Base-by-base conservation (phyloP, 352 stramenopile genomes). In the Pythium dissotocum region DNA sequence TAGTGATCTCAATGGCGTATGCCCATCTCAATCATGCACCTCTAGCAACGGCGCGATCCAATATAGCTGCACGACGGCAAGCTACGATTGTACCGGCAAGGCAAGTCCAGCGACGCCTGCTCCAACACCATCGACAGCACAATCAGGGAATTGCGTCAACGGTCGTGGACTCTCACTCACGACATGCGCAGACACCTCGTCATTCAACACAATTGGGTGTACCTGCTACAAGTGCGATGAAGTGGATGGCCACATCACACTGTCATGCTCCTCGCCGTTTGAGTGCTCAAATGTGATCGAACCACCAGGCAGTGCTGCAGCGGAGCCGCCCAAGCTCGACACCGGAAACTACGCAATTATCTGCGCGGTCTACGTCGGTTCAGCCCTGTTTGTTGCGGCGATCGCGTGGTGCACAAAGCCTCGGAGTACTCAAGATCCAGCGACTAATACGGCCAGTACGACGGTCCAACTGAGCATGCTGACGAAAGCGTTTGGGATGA, bases 221-320 rank as follows among this genome's bases (percentile, higher is more conserved):
- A 33, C 46, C 9, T 53, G 46, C 46, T 53, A 53, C 46, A 53
- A 53, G 46, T 53, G 46, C 21, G 32, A 13, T 32, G 46, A 53
- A 24, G 46, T 16, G 46, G 14, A 53, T 53, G 46, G 46, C 6
- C 24, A 32, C 46, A 53, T 53, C 10, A 4, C 18, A 21, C 46
- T 53, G n/a, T 53, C 46, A 21, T 53, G 46, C n/a, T 53, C 46
- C 6, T 28, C n/a, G 18, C 46, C 46, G 21, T 53, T 53, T n/a
- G 46, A 16, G 18, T 53, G 46, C 9, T 53, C 46, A 9, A 53
- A 53, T 21, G 10, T 10, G 9, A 16, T 53, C 14, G 18, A 53
- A 2, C 6, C n/a, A 12, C n/a, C n/a, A 26, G 24, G 18, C 46
- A 32, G 21, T 21, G 46, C 46, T 14, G 46, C 18, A 53, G 46